A percentile compares a stretch with the other conserved stretches of the same genome.
Evolutionary conservation across 208 protist genomes (phyloP).

Genomic region (Crithidia bombi): DNA sequence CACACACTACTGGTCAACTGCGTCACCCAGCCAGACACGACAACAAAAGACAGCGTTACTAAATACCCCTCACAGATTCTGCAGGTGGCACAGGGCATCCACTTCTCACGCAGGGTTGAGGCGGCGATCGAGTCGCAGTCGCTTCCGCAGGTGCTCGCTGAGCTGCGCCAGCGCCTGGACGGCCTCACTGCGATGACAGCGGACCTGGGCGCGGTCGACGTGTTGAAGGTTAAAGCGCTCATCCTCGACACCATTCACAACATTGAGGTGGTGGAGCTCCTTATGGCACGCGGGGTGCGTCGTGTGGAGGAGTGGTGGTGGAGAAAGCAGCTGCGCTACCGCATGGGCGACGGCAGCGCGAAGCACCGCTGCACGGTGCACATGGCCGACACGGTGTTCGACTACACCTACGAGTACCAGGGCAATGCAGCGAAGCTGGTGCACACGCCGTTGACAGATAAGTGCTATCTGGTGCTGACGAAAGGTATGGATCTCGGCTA

Average conservation of each 20-base stretch:
- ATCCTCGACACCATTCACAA: constrained; percentile 97
- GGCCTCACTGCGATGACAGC: constrained; percentile 64
- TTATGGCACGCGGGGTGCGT: constrained; percentile 59
- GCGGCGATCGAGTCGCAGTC: constrained; percentile 46
- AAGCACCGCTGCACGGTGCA: constrained; percentile 71
- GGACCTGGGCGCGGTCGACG: constrained; percentile 49
- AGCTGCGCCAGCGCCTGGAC: constrained; percentile 60
- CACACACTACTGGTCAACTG: constrained; percentile 68
- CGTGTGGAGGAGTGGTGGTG: constrained; percentile 91
- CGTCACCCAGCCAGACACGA: constrained; percentile 51
- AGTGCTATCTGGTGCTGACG: constrained; percentile 97
- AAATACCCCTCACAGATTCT: constrained; percentile 92
- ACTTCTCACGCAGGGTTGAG: constrained; percentile 81
- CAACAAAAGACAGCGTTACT: constrained; percentile 42
- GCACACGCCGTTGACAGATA: constrained; percentile 94
- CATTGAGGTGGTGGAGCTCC: constrained; percentile 92
- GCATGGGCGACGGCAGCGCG: constrained; percentile 47
- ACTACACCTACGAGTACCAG: constrained; percentile 97
- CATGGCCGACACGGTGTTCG: constrained; percentile 95
- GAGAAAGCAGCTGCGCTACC: constrained; percentile 98
- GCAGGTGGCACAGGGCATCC: constrained; percentile 84
- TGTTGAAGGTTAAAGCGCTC: constrained; percentile 93
- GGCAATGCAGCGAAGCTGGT: constrained; percentile 94
- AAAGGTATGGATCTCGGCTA: constrained; percentile 97
- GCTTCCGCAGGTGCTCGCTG: constrained; percentile 39